Percentiles rank a stretch among this genome's conserved stretches.
These are phyloP conservation scores for Taphrina flavorubra DNA, from an alignment of 1,139 yeast species.

Conservation along the genomic window DNA sequence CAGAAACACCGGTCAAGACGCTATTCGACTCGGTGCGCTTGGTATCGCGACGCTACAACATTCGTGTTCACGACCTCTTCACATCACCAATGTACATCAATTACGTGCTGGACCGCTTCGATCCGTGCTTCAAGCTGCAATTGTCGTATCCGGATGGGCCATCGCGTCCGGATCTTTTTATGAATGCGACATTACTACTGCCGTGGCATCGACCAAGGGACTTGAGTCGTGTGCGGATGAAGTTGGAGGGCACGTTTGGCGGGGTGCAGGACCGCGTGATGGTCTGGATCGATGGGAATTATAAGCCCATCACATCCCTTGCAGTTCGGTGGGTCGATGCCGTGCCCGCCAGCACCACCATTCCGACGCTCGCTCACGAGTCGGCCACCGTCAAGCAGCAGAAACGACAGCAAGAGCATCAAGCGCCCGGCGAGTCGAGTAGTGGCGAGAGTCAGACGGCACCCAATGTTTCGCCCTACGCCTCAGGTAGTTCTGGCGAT, in stretches of 20 bases:
- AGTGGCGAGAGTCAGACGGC: background rate
- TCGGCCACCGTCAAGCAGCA: background rate
- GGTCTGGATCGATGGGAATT: constrained; percentile 29
- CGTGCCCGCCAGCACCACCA: background rate
- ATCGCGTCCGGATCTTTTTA: constrained; percentile 20
- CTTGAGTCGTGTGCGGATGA: constrained; percentile 17
- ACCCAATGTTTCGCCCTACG: background rate
- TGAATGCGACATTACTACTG: constrained; percentile 10
- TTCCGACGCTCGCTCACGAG: background rate
- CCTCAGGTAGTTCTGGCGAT: background rate
- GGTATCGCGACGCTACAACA: constrained; percentile 16
- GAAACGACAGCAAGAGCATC: too few species aligned
- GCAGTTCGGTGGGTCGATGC: constrained; percentile 13
- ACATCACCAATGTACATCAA: constrained; percentile 17
- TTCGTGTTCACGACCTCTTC: constrained; percentile 13
- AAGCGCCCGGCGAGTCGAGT: background rate
- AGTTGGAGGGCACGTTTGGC: constrained; percentile 21
- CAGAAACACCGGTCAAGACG: constrained; percentile 19
- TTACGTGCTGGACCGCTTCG: constrained; percentile 11
- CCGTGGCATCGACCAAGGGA: constrained; percentile 24
- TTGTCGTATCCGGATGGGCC: constrained; percentile 9
- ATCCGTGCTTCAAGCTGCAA: constrained; percentile 28
- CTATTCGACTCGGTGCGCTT: constrained; percentile 20
- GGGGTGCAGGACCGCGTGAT: constrained; percentile 22
- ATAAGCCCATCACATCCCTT: constrained; percentile 11